Evolutionary conservation across 495 filamentous ascomycete species (phyloP), one percentile per base, ranked within the genome.

Genomic region (Hypoxylon crocopeplum): DNA sequence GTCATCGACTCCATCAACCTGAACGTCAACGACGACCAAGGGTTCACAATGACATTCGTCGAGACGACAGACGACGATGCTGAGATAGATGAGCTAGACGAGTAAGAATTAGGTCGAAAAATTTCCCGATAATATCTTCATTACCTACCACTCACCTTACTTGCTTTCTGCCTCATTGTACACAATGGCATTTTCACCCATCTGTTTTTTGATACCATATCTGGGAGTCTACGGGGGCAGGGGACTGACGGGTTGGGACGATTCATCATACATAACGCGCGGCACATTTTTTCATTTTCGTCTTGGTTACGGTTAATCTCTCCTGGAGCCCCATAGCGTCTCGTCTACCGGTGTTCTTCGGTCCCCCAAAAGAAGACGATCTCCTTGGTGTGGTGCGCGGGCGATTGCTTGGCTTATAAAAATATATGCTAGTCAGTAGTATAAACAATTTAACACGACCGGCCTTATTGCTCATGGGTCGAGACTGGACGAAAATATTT

Each of bases 41-140:
- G 77, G 4, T 70, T 78, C 25, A 79, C 77, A 56, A 77, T 81
- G 68, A 79, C 78, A 2, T 78, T 81, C 62, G 71, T 81, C 16
- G 78, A 79, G 68, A 69, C 73, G 29, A 60, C 74, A 38, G 71
- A 71, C 6, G 76, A 71, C 5, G 70, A 74, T 45, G 74, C 71
- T 5, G 68, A 72, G 40, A 47, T 38, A 54, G 64, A 32, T 2
- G 45, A 29, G 21, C 16, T 22, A n/a, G 16, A 44, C 12, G 41
- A 49, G 39, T 48, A 56, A 45, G 32, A 40, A 42, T 33, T 16
- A 13, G 34, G 12, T 37, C n/a, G 19, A 25, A 1, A 4, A 36
- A n/a, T n/a, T 46, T 25, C 7, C 24, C 30, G 34, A 56, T 48
- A 63, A 41, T 40, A 50, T 42, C n/a, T 65, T 33, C 41, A 39